Evolutionary conservation across 2,329 filamentous ascomycete genomes (phyloP).

Genomic region (Phialophora tarda): DNA sequence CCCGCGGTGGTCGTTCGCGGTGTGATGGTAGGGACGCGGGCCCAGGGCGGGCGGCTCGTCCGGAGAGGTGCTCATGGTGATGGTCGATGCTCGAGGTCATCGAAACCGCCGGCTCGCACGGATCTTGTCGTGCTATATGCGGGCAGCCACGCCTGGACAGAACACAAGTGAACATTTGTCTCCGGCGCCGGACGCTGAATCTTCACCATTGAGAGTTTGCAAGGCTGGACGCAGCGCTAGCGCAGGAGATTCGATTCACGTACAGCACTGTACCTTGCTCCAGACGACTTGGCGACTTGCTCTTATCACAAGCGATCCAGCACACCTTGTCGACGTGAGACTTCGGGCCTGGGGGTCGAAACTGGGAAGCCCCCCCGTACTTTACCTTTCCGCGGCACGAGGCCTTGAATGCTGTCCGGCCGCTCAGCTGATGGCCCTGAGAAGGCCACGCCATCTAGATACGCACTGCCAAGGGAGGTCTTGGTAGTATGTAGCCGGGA

Average conservation of each 20-base stretch:
- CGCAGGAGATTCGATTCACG: slow-evolving; percentile 13
- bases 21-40: slow-evolving; percentile 25
- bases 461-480: background rate
- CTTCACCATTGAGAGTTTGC: background rate
- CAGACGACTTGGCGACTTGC: slow-evolving; percentile 2
- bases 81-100: background rate
- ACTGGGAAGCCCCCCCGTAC: background rate
- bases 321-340: background rate
- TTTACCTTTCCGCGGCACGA: background rate
- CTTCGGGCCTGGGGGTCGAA: background rate
- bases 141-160: background rate
- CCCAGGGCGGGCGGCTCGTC: slow-evolving; percentile 11
- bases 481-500: background rate
- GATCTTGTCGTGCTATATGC: slow-evolving; percentile 1
- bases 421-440: background rate
- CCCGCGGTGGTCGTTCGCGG: slow-evolving; percentile 26
- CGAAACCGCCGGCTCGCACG: background rate
- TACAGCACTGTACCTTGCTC: background rate
- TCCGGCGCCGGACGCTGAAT: background rate
- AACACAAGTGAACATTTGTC: background rate
- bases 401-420: background rate
- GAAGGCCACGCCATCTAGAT: background rate
- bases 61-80: slow-evolving; percentile 19
- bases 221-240: slow-evolving; percentile 14
- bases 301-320: background rate